Base-by-base conservation (phyloP, 768 basidiomycete species). In the Boletus pseudopeckii region DNA sequence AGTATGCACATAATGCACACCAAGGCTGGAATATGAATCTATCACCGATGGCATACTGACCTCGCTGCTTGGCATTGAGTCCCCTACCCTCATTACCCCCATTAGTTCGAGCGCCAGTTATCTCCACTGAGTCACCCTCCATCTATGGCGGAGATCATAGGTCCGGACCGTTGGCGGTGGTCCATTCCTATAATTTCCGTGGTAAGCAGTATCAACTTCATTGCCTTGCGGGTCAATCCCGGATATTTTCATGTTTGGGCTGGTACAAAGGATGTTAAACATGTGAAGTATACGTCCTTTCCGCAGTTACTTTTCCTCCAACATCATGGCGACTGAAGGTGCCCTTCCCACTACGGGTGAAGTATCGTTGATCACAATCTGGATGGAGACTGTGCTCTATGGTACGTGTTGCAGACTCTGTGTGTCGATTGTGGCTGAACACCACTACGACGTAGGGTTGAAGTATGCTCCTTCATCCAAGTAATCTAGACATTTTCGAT, bases 351-450 rank as follows among this genome's bases (percentile, higher is more conserved):
- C 51, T 22, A 41, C 61, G 51, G 60, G 34, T 24, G 44, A 53
- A 34, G 44, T 61, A 32, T 61, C 60, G 3, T 14, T 61, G 34
- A 17, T 61, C 1, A 38, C 55, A 37, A 62, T 57, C 30, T 61
- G 60, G 60, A 53, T 57, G 40, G 60, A 42, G 9, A 61, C 60
- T 10, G 17, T 24, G 24, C 60, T 61, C 14, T 61, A 61, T 48
- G 60, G 60, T 61, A 34, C 14, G 59, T 38, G 8, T 30, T n/a
- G 8, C 8, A 9, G 45, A 15, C 32, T 24, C 24, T 24, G 3
- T 4, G 1, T 34, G 8, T 46, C 7, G 33, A 37, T n/a, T 18
- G 3, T 28, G 7, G 26, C 33, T 58, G 22, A 52, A 49, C 7
- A 10, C 3, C 7, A 20, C 33, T 32, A 4, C 7, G 20, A 20